Percentiles rank a stretch among this genome's conserved stretches.
These are phyloP conservation scores for Trypanosoma cruzi DNA, from an alignment of 208 protist species.

Conservation along the genomic window DNA sequence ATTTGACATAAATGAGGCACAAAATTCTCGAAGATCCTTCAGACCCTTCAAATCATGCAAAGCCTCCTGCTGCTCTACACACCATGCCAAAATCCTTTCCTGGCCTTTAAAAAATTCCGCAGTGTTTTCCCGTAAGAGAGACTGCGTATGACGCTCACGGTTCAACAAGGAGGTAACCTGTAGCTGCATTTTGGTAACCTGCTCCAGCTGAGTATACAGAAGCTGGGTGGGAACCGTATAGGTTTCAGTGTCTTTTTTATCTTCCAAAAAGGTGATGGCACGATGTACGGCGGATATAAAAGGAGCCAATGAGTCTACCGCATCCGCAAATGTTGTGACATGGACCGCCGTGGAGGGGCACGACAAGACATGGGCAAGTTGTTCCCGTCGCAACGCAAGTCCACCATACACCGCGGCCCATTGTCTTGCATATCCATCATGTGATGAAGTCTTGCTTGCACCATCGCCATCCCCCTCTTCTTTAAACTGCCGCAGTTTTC, in stretches of 20 bases:
- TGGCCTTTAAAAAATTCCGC: constrained; percentile 70
- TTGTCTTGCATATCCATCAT: background rate
- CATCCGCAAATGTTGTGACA: background rate
- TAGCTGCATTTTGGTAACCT: constrained; percentile 71
- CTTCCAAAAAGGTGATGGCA: constrained; percentile 42
- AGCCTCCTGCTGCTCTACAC: constrained; percentile 75
- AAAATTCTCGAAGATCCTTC: constrained; percentile 69
- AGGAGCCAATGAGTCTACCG: constrained; percentile 61
- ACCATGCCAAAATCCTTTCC: constrained; percentile 74
- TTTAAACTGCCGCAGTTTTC: constrained; percentile 8
- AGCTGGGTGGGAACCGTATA: constrained; percentile 27
- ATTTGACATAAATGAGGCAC: constrained; percentile 68
- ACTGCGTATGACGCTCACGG: constrained; percentile 63
- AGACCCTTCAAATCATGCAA: constrained; percentile 49
- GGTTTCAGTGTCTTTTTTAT: background rate
- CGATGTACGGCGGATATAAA: constrained; percentile 44
- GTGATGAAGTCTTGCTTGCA: too few species aligned
- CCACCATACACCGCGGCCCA: constrained; percentile 21
- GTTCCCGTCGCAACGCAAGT: constrained; percentile 16
- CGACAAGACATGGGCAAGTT: constrained; percentile 14
- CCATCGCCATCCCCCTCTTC: background rate
- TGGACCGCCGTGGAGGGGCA: constrained; percentile 4
- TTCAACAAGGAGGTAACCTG: constrained; percentile 68
- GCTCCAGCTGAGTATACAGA: constrained; percentile 64
- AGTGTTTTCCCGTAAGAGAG: constrained; percentile 45